These are phyloP conservation scores for Hypoxylon subgilvum DNA, from an alignment of 495 filamentous ascomycete species.

Conservation along the genomic window DNA sequence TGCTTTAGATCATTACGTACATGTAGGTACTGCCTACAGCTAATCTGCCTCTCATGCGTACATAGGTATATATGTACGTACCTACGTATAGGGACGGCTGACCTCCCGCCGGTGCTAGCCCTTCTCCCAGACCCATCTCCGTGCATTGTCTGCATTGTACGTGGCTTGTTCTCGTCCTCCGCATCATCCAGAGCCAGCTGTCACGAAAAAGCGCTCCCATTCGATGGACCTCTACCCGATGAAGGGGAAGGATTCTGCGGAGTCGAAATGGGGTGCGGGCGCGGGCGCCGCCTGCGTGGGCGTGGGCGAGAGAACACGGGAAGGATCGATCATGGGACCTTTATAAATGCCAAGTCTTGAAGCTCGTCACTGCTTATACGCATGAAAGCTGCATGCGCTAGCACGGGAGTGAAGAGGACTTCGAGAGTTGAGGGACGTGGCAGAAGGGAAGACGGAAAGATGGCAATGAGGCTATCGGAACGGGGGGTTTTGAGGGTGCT, in stretches of 20 bases:
- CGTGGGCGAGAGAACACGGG: too few relatives aligned
- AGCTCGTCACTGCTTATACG: conserved; percentile 18
- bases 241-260: background rate
- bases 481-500: background rate
- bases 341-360: conserved; percentile 20
- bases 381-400: conserved; percentile 19
- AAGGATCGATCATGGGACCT: too few relatives aligned
- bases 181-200: conserved; percentile 6
- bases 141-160: conserved; percentile 26
- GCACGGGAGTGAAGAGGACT: too few relatives aligned
- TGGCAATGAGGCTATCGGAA: conserved; percentile 9
- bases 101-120: too few relatives aligned
- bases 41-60: background rate
- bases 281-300: too few relatives aligned
- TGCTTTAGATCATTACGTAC: background rate
- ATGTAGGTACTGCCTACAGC: too few relatives aligned
- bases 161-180: conserved; percentile 21
- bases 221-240: conserved; percentile 9
- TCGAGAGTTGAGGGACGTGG: too few relatives aligned
- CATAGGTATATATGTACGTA: background rate
- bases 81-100: background rate
- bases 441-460: background rate
- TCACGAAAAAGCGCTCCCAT: conserved; percentile 7
- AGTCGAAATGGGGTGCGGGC: too few relatives aligned
- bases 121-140: conserved; percentile 24